phyloP scores from a whole-genome alignment of 2,329 filamentous ascomycete genomes.

The Nemania sp. region DNA sequence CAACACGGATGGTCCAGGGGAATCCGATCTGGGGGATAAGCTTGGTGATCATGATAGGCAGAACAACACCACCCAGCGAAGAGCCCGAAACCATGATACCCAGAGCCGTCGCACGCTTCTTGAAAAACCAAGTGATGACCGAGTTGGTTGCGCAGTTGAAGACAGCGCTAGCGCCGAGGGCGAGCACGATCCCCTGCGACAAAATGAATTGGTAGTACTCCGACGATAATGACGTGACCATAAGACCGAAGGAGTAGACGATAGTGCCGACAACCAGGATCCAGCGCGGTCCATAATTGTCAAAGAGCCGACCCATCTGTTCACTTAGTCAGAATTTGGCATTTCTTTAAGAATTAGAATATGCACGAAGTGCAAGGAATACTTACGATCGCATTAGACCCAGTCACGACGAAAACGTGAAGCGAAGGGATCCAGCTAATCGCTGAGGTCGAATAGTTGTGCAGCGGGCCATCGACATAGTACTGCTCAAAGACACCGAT shows the following conservation, averaged over 20 bases:
- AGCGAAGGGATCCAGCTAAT: constrained; percentile 61
- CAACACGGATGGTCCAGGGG: constrained; percentile 44
- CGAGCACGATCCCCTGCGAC: constrained; percentile 40
- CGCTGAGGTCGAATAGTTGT: constrained; percentile 50
- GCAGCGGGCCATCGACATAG: constrained; percentile 52
- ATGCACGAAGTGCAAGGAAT: background rate
- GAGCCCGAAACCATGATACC: constrained; percentile 46
- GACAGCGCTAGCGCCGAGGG: constrained; percentile 34
- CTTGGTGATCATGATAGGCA: constrained; percentile 61
- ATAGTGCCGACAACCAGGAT: constrained; percentile 56
- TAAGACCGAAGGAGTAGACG: constrained; percentile 59
- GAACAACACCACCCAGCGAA: constrained; percentile 54
- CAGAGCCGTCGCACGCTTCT: constrained; percentile 4
- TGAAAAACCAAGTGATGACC: constrained; percentile 16
- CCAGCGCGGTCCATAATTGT: constrained; percentile 20
- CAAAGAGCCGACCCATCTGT: constrained; percentile 15
- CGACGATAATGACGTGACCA: constrained; percentile 58
- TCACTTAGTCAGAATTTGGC: background rate
- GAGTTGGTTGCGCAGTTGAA: constrained; percentile 17
- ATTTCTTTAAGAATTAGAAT: no score
- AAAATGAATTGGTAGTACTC: constrained; percentile 47
- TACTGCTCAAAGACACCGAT: constrained; percentile 59
- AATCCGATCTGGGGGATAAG: constrained; percentile 46
- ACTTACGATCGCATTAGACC: constrained; percentile 44
- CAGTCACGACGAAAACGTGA: constrained; percentile 49